phyloP scores from a whole-genome alignment of 2,329 filamentous ascomycete genomes.

The Didymella glomerata region DNA sequence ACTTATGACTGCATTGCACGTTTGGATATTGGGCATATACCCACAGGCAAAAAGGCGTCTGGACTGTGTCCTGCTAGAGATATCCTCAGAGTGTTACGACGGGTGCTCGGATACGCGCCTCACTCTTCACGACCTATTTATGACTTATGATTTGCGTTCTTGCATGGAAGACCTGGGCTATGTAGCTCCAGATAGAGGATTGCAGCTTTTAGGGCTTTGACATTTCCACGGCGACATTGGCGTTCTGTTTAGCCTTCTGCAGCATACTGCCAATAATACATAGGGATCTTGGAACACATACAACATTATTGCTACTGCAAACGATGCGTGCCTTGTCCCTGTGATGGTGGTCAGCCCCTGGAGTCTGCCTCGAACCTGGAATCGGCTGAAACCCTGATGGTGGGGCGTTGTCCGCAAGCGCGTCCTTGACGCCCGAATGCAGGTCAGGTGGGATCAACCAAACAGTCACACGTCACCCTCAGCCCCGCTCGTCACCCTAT shows the following conservation, averaged over 20 bases:
- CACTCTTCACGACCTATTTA: constrained; percentile 49
- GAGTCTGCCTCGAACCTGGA: neutral
- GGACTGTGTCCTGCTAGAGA: constrained; percentile 35
- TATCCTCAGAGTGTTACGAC: constrained; percentile 49
- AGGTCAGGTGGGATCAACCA: constrained; percentile 11
- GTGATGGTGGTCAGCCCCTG: constrained; percentile 6
- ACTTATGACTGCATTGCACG: constrained; percentile 45
- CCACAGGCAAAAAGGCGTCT: constrained; percentile 40
- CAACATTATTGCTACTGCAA: constrained; percentile 9
- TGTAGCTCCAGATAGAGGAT: constrained; percentile 18
- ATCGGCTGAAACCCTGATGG: neutral
- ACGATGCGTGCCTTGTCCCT: constrained; percentile 1
- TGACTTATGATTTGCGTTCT: constrained; percentile 38
- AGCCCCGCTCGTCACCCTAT: constrained; percentile 23
- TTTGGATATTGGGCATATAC: constrained; percentile 34
- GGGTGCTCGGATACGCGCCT: constrained; percentile 43
- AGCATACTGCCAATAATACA: constrained; percentile 22
- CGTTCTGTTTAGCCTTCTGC: constrained; percentile 20
- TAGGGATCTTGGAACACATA: constrained; percentile 19
- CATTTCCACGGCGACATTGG: constrained; percentile 18
- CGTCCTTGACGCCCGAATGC: constrained; percentile 10
- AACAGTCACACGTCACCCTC: constrained; percentile 23
- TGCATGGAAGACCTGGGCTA: constrained; percentile 21
- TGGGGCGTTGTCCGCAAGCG: constrained; percentile 15
- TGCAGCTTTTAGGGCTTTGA: constrained; percentile 14